Conservation (phyloP, 2,329 filamentous ascomycete genomes). For the Ophiostoma piceae region DNA sequence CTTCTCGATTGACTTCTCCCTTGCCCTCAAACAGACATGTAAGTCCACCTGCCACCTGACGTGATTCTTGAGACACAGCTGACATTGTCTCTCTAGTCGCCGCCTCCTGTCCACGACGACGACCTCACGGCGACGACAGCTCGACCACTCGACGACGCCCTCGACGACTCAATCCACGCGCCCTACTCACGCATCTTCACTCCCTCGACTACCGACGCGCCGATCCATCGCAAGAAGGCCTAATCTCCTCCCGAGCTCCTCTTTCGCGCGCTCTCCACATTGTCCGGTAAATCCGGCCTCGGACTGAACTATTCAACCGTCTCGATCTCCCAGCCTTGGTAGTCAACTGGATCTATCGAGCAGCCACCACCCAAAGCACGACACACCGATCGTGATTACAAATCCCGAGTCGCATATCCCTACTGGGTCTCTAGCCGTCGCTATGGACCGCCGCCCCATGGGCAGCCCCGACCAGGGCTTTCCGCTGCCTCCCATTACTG, state of each 20-base stretch:
- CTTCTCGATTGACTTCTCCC: not conserved
- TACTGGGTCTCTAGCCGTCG: not conserved
- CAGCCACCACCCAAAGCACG: not conserved
- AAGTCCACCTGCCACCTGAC: not conserved
- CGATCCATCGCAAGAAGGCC: not conserved
- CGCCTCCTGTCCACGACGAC: not conserved
- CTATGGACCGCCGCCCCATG: slow-evolving; percentile 47
- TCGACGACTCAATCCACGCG: not conserved
- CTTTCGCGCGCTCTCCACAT: slow-evolving; percentile 5
- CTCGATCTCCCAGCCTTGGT: not conserved
- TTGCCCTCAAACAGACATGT: not conserved
- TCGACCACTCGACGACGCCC: too few relatives aligned
- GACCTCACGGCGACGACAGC: not conserved
- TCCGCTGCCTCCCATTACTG: slow-evolving; percentile 51
- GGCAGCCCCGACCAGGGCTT: slow-evolving; percentile 42
- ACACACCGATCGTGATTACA: not conserved
- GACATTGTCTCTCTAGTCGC: not conserved
- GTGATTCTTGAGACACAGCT: not conserved
- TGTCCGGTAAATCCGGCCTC: not conserved
- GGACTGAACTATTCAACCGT: not conserved
- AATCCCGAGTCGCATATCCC: not conserved
- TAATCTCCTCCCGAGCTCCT: not conserved
- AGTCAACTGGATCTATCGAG: too few relatives aligned
- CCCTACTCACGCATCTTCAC: not conserved
- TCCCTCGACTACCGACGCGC: not conserved